Percentiles rank a stretch among this genome's conserved stretches.
These are phyloP conservation scores for Toxicodendron radicans DNA, from an alignment of 345 rosid species.

Conservation along the genomic window DNA sequence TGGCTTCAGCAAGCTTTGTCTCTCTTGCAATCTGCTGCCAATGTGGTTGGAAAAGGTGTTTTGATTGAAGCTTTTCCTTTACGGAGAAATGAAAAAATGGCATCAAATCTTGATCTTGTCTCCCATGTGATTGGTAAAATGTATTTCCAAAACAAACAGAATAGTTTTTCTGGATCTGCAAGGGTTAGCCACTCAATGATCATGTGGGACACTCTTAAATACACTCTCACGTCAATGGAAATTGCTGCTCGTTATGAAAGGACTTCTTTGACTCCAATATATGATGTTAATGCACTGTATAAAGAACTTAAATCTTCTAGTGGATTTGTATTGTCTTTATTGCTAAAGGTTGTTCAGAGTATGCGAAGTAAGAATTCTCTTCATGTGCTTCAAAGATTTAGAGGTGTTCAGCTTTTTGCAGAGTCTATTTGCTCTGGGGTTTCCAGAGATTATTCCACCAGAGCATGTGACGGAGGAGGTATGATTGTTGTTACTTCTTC, in stretches of 20 bases:
- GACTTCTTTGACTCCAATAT: slow-evolving; percentile 47
- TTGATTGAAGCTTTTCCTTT: slow-evolving; percentile 42
- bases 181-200: slow-evolving; percentile 54
- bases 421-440: slow-evolving; percentile 70
- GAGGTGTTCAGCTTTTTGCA: slow-evolving; percentile 76
- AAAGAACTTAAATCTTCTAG: slow-evolving; percentile 71
- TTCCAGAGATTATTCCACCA: slow-evolving; percentile 39
- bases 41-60: slow-evolving; percentile 48
- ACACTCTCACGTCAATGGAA: slow-evolving; percentile 81
- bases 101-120: slow-evolving; percentile 52
- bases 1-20: slow-evolving; percentile 56
- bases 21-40: slow-evolving; percentile 64
- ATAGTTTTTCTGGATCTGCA: slow-evolving; percentile 39
- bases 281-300: slow-evolving; percentile 49
- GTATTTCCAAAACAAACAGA: slow-evolving; percentile 46
- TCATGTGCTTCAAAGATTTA: slow-evolving; percentile 79
- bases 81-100: slow-evolving; percentile 38
- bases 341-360: slow-evolving; percentile 65
- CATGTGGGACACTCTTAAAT: slow-evolving; percentile 94
- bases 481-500: slow-evolving; percentile 18
- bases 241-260: slow-evolving; percentile 69
- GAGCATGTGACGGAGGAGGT: slow-evolving; percentile 47
- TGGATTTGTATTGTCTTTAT: slow-evolving; percentile 66
- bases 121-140: slow-evolving; percentile 52
- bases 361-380: slow-evolving; percentile 51